phyloP scores from a whole-genome alignment of 164 flowering plant species.

The Euptelea pleiosperma region DNA sequence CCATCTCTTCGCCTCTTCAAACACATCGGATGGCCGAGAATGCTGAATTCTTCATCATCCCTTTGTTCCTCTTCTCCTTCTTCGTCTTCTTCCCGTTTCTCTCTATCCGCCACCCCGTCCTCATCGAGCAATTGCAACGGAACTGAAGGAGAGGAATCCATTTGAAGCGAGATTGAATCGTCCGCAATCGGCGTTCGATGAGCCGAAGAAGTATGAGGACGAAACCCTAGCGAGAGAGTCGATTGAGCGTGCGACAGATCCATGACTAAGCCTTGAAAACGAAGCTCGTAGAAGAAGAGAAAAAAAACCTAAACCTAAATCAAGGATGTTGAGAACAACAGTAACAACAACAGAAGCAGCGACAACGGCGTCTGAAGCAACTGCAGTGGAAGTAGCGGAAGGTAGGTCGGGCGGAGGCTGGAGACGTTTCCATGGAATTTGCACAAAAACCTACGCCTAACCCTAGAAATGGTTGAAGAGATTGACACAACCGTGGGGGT shows the following conservation, averaged over 20 bases:
- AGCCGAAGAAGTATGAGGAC: conserved; percentile 24
- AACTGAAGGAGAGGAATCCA: conserved; percentile 31
- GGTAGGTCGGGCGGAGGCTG: conserved; percentile 5
- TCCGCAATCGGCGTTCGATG: conserved; percentile 23
- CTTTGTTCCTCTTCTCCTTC: conserved; percentile 28
- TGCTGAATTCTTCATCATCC: conserved; percentile 50
- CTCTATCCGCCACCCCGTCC: conserved; percentile 17
- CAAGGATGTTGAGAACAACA: conserved; percentile 16
- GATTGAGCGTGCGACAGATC: conserved; percentile 42
- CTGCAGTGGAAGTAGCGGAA: conserved; percentile 30
- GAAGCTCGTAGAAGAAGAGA: background rate
- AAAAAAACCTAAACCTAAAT: background rate
- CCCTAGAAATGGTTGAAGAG: conserved; percentile 5
- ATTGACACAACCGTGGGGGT: no score
- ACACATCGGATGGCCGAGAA: conserved; percentile 66
- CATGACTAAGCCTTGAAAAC: conserved; percentile 31
- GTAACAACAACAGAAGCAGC: conserved; percentile 46
- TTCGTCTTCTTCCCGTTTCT: conserved; percentile 1
- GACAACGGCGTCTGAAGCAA: conserved; percentile 26
- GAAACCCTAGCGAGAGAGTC: conserved; percentile 42
- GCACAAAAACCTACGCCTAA: conserved; percentile 10
- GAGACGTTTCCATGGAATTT: conserved; percentile 27
- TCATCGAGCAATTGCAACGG: conserved; percentile 43
- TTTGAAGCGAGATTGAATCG: conserved; percentile 39
- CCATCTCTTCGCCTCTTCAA: conserved; percentile 46